Evolutionary conservation across 441 rosid genomes (phyloP).

Genomic region (Mallotus repandus): DNA sequence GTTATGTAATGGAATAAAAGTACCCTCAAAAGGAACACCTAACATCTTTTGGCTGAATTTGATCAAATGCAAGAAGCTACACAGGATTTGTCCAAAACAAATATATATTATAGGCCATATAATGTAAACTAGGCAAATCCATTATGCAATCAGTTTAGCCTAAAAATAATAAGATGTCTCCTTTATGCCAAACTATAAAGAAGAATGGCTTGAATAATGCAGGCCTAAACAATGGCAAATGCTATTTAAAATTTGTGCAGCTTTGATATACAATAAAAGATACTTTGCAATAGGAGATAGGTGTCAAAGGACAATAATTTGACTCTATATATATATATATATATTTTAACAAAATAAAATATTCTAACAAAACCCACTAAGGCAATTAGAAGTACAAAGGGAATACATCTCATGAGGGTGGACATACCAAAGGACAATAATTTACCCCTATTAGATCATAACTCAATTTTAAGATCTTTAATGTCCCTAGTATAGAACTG

Average conservation of each 20-base stretch:
- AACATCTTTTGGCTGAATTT: neutral
- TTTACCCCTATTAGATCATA: neutral
- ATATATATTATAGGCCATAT: neutral
- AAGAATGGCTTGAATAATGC: neutral
- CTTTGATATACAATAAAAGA: neutral
- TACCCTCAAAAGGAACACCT: slow-evolving; percentile 17
- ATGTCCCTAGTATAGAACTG: neutral
- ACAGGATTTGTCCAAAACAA: too few species aligned
- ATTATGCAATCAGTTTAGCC: neutral
- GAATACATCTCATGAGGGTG: neutral
- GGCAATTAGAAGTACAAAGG: too few species aligned
- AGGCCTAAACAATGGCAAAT: neutral
- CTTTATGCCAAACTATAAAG: slow-evolving; percentile 8
- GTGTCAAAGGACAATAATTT: slow-evolving; percentile 7
- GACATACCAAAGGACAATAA: neutral
- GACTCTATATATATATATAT: too few species aligned
- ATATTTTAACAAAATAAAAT: too few species aligned
- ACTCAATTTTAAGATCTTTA: neutral
- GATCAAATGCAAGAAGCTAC: neutral
- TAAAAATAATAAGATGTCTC: slow-evolving; percentile 16
- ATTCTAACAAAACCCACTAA: too few species aligned
- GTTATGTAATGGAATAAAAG: neutral
- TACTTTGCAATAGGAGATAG: neutral
- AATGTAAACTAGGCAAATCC: neutral
- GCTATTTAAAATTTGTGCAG: neutral